These are phyloP conservation scores for Dothideomycetidae sp. DNA, from an alignment of 2,329 filamentous ascomycete species.

Conservation along the genomic window DNA sequence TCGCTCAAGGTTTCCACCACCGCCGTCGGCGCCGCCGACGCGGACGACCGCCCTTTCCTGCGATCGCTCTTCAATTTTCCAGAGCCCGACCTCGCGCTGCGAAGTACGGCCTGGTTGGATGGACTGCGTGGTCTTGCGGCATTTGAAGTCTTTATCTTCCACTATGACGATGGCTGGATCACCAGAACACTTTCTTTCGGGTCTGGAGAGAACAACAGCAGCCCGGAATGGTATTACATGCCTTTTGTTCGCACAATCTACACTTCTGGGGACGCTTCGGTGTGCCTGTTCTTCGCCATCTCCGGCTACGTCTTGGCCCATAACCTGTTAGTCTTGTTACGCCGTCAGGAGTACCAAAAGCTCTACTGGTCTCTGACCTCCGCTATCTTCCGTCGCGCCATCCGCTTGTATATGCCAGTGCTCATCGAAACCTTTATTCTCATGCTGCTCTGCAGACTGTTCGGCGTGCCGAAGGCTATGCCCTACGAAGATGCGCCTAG, in stretches of 20 bases:
- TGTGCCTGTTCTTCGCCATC: conserved; percentile 49
- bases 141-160: conserved; percentile 8
- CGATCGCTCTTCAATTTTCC: too few species aligned
- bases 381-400: conserved; percentile 14
- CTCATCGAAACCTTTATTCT: conserved; percentile 10
- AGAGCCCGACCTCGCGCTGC: too few species aligned
- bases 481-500: too few species aligned
- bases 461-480: neutral
- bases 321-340: conserved; percentile 14
- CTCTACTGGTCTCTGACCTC: conserved; percentile 14
- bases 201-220: too few species aligned
- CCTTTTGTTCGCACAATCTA: too few species aligned
- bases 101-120: conserved; percentile 9
- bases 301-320: conserved; percentile 47
- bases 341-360: conserved; percentile 17
- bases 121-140: conserved; percentile 10
- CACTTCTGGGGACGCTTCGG: conserved; percentile 34
- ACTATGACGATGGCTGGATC: conserved; percentile 1
- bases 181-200: conserved; percentile 31
- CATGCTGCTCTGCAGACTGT: neutral
- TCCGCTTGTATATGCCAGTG: conserved; percentile 15
- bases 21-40: too few species aligned
- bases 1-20: too few species aligned
- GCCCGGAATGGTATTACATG: too few species aligned
- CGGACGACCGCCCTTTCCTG: too few species aligned